Evolutionary conservation across 208 protist species (phyloP).

Genomic region (Leishmania guyanensis): DNA sequence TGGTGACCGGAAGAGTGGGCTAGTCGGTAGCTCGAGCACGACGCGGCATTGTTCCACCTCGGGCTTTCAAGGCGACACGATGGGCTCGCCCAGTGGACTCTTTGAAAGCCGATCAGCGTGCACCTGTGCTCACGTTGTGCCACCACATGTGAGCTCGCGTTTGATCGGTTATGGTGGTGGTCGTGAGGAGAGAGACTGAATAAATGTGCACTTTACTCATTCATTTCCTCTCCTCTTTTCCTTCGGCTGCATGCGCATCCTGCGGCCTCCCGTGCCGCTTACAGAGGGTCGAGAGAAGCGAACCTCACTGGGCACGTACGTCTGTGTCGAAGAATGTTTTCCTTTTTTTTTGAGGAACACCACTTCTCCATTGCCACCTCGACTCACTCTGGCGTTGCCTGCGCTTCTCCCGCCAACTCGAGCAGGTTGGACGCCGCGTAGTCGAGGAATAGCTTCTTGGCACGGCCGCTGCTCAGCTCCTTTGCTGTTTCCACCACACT

Average conservation of each 20-base stretch:
- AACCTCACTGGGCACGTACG: background rate
- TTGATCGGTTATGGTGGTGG: background rate
- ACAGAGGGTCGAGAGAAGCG: background rate
- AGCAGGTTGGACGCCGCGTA: slow-evolving; percentile 39
- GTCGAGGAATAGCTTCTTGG: slow-evolving; percentile 48
- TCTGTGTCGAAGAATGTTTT: background rate
- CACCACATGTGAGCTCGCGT: background rate
- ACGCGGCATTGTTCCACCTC: background rate
- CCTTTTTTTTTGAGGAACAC: background rate
- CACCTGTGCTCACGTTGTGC: background rate
- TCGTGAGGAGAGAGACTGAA: background rate
- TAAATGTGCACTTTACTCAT: background rate
- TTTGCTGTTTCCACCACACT: slow-evolving; percentile 58
- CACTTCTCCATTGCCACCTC: background rate
- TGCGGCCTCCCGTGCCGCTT: background rate
- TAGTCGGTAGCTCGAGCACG: background rate
- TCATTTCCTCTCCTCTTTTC: background rate
- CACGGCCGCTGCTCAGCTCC: slow-evolving; percentile 29
- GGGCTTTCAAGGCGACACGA: background rate
- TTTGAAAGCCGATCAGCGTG: background rate
- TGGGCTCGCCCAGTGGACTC: background rate
- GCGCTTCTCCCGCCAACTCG: slow-evolving; percentile 22
- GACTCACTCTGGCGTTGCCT: background rate
- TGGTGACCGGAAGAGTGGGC: background rate
- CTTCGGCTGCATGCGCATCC: background rate